A percentile compares a stretch with the other conserved stretches of the same genome.
These are phyloP conservation scores for Phytophthora ohioensis DNA, from an alignment of 352 stramenopile genomes.

Conservation along the genomic window DNA sequence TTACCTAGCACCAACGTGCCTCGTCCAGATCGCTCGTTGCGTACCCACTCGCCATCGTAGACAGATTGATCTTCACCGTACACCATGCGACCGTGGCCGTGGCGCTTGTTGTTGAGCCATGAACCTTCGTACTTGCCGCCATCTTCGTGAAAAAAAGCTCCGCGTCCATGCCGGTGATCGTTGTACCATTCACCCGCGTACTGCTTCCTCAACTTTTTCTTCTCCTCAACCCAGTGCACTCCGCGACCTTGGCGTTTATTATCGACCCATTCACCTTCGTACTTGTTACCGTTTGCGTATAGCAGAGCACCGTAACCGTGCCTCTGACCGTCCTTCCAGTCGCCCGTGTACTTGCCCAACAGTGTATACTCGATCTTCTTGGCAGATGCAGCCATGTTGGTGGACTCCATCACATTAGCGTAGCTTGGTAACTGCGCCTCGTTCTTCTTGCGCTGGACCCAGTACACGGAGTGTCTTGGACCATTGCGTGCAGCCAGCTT, in stretches of 20 bases:
- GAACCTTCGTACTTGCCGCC: conserved; percentile 84
- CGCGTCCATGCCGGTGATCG: conserved; percentile 78
- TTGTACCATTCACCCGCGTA: conserved; percentile 85
- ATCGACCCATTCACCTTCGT: conserved; percentile 87
- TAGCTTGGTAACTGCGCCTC: conserved; percentile 42
- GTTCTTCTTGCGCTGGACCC: conserved; percentile 63
- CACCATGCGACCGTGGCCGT: conserved; percentile 79
- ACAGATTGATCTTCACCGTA: conserved; percentile 79
- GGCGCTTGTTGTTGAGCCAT: conserved; percentile 78
- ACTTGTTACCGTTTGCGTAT: conserved; percentile 92
- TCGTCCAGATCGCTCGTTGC: conserved; percentile 77
- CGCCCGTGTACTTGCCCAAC: conserved; percentile 91
- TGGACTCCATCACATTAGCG: conserved; percentile 46
- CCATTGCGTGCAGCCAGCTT: conserved; percentile 71
- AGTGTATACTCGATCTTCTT: conserved; percentile 70
- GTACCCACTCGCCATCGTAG: conserved; percentile 88
- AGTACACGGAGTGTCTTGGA: conserved; percentile 82
- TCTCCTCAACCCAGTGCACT: conserved; percentile 85
- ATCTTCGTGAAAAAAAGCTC: conserved; percentile 87
- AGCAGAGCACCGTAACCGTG: conserved; percentile 92
- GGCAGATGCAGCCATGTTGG: conserved; percentile 46
- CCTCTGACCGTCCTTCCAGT: conserved; percentile 94
- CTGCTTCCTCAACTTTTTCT: conserved; percentile 79
- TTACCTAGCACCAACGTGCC: conserved; percentile 72
- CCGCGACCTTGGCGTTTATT: conserved; percentile 85